Evolutionary conservation across 2,329 filamentous ascomycete genomes (phyloP), one percentile per base, ranked within the genome.

Genomic region (Talaromyces albobiverticillius): DNA sequence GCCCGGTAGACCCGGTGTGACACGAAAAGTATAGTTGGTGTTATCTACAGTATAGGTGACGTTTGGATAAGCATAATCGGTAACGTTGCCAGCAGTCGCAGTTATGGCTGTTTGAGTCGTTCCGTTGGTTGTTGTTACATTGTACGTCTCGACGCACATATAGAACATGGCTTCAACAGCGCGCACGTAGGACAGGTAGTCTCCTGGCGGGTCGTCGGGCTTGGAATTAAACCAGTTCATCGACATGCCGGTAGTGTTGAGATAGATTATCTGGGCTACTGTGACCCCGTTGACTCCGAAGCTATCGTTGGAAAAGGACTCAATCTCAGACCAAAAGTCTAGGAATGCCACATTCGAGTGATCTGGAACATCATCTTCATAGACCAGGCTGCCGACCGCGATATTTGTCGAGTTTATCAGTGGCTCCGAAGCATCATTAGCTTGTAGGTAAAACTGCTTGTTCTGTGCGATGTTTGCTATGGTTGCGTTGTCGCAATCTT

Each of bases 141-240:
- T 48, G 11, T 48, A 48, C 14, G 46, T 48, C 14, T 48, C 31
- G 4, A 48, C 20, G 31, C 46, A 48, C 46, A 48, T 48, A 16
- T 38, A 48, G 14, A 36, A 48, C 31, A 48, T 18, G 11, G 31
- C 46, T 10, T 48, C 46, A 8, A 48, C 22, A 3, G 46, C 46
- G 6, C 46, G 29, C 6, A 23, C 23, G 13, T 38, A 25, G 11
- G 31, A 22, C 18, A 48, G 13, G n/a, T 32, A 34, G n/a, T n/a
- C n/a, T n/a, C n/a, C n/a, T n/a, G n/a, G n/a, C n/a, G n/a, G n/a
- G n/a, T n/a, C n/a, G n/a, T n/a, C n/a, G n/a, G n/a, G n/a, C n/a
- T n/a, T n/a, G n/a, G n/a, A n/a, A n/a, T n/a, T n/a, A n/a, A n/a
- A 18, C n/a, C 13, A 3, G 8, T 36, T 14, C 3, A 16, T 6